Evolutionary conservation across 352 stramenopile species (phyloP).

Genomic region (Phytophthora quininea): DNA sequence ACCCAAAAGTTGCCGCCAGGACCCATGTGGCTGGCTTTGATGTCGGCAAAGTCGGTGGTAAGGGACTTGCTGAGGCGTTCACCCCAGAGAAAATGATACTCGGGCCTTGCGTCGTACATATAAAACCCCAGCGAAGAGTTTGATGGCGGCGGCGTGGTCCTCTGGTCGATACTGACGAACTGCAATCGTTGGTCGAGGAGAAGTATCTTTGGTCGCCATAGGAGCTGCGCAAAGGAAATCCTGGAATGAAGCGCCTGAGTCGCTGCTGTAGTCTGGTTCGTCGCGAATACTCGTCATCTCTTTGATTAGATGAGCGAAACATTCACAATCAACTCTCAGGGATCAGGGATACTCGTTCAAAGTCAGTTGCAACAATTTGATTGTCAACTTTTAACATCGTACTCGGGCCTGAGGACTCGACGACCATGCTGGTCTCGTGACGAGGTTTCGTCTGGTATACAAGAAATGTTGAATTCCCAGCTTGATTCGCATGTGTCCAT

Average conservation of each 20-base stretch:
- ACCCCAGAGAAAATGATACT: conserved; percentile 26
- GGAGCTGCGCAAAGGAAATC: not conserved
- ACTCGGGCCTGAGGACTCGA: too few relatives aligned
- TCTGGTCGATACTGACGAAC: conserved; percentile 26
- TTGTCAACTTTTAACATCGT: too few relatives aligned
- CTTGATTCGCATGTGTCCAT: too few relatives aligned
- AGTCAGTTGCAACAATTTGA: too few relatives aligned
- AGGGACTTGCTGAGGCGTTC: conserved; percentile 20
- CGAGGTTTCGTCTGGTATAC: too few relatives aligned
- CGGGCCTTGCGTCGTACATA: conserved; percentile 9
- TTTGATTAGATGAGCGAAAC: too few relatives aligned
- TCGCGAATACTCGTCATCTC: too few relatives aligned
- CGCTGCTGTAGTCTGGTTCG: too few relatives aligned
- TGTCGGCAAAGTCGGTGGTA: conserved; percentile 22
- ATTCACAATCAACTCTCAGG: too few relatives aligned
- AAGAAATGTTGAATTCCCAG: too few relatives aligned
- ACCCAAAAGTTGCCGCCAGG: conserved; percentile 38
- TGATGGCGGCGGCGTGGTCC: conserved; percentile 24
- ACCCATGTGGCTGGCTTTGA: conserved; percentile 21
- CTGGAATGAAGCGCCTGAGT: not conserved
- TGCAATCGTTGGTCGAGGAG: conserved; percentile 1
- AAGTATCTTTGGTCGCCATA: not conserved
- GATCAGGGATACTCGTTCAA: too few relatives aligned
- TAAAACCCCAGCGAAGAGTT: conserved; percentile 17
- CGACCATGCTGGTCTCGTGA: too few relatives aligned